phyloP scores from a whole-genome alignment of 2,329 filamentous ascomycete species.

The Penicillium decumbens region DNA sequence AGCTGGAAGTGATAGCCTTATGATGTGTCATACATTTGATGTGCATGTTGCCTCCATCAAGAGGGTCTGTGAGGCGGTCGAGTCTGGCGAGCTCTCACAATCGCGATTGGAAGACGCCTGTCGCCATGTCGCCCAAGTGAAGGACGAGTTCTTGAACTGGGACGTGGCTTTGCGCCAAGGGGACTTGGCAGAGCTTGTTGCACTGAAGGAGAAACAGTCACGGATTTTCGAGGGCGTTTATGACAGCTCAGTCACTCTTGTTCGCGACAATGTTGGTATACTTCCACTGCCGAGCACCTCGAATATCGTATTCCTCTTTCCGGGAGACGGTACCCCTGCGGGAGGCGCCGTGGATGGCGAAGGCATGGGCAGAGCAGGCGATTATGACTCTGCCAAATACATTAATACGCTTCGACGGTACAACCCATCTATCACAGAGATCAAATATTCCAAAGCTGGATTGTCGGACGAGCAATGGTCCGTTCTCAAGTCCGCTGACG shows the following conservation, averaged over 20 bases:
- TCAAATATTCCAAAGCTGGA: conserved; percentile 31
- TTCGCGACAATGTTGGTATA: conserved; percentile 29
- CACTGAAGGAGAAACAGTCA: conserved; percentile 25
- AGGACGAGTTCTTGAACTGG: conserved; percentile 36
- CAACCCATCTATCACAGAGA: conserved; percentile 27
- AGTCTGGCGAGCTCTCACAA: conserved; percentile 32
- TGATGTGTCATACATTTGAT: conserved; percentile 45
- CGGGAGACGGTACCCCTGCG: conserved; percentile 31
- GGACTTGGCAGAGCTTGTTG: conserved; percentile 15
- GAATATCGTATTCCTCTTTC: conserved; percentile 38
- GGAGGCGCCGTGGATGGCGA: conserved; percentile 41
- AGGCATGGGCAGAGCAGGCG: conserved; percentile 30
- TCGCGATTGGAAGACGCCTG: conserved; percentile 34
- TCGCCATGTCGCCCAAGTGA: conserved; percentile 34
- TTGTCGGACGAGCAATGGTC: conserved; percentile 32
- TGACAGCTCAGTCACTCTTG: conserved; percentile 39
- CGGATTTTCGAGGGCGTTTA: conserved; percentile 35
- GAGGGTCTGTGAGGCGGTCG: conserved; percentile 35
- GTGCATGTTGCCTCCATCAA: conserved; percentile 42
- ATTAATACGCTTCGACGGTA: conserved; percentile 30
- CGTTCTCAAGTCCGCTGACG: conserved; percentile 34
- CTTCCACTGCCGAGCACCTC: conserved; percentile 30
- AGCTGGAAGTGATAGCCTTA: conserved; percentile 44
- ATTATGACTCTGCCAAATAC: conserved; percentile 32
- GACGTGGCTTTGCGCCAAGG: conserved; percentile 24